Evolutionary conservation across 148 eudicot species (phyloP), one percentile per base, ranked within the genome.

Genomic region (Diospyros lotus): DNA sequence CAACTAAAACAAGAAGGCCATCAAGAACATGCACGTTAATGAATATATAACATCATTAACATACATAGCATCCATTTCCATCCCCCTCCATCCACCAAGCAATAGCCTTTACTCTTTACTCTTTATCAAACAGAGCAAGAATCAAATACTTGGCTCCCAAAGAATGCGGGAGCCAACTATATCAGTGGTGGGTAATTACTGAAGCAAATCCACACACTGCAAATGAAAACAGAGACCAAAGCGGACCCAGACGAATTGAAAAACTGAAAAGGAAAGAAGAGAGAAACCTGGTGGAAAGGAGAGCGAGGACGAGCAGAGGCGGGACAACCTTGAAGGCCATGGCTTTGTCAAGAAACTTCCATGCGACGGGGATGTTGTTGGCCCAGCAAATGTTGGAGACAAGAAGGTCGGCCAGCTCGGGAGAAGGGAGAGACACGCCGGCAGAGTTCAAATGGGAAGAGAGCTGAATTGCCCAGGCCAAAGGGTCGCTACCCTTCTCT

Each of bases 361-460:
- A 95, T 13, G 96, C 78, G 58, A 81, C 62, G 73, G 99, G 93
- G n/a, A 83, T 80, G 75, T 90, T 92, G 66, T 92, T 89, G 6
- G 86, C 96, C 96, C 97, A 92, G 73, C 91, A 95, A 89, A 92
- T 91, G 86, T 90, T 84, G 52, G 94, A 87, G 1, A 95, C 93
- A 72, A 95, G 80, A 39, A 81, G 69, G 80, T 85, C 89, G 3
- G 94, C 94, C 59, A 95, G 86, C 58, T 95, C 97, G 64, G 69
- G 73, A 39, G 91, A 92, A 55, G 99, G 99, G 56, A 88, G 51
- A 83, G 77, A 72, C 17, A 89, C 89, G 5, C 87, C 87, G 6
- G 76, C 71, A 9, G 89, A 85, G 73, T 69, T 82, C 80, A 95
- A 78, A 42, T 80, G 78, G 9, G 96, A 83, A 41, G 96, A 88